phyloP scores from a whole-genome alignment of 495 filamentous ascomycete species.

The Xylaria scruposa region DNA sequence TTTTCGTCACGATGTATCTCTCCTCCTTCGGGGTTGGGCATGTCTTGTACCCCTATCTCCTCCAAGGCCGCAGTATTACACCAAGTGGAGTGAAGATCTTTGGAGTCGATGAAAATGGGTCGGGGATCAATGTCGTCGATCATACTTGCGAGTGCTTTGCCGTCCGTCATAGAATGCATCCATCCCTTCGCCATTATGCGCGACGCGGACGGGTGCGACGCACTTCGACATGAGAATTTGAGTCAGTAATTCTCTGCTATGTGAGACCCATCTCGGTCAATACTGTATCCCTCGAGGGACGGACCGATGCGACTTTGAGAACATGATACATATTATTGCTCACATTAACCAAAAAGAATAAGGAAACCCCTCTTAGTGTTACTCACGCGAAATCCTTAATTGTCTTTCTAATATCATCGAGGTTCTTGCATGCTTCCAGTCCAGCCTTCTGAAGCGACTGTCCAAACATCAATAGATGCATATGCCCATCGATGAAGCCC shows the following conservation, averaged over 20 bases:
- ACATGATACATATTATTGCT: neutral
- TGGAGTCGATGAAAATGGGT: conserved; percentile 66
- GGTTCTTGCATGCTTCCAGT: conserved; percentile 59
- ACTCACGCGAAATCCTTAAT: conserved; percentile 58
- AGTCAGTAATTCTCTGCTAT: conserved; percentile 4
- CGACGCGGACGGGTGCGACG: conserved; percentile 52
- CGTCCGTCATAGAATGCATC: conserved; percentile 65
- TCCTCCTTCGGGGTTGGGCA: conserved; percentile 62
- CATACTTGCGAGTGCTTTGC: conserved; percentile 58
- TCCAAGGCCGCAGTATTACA: conserved; percentile 61
- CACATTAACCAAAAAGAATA: neutral
- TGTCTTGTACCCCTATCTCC: conserved; percentile 57
- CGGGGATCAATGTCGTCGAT: conserved; percentile 64
- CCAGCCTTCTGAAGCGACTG: conserved; percentile 64
- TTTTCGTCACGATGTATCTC: conserved; percentile 60
- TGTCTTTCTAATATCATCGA: conserved; percentile 58
- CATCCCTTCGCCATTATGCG: conserved; percentile 65
- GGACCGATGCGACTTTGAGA: neutral
- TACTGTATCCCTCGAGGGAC: neutral
- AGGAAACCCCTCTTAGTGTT: neutral
- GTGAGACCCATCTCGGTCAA: neutral
- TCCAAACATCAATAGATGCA: conserved; percentile 67
- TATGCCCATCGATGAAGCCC: conserved; percentile 70
- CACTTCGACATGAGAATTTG: conserved; percentile 16
- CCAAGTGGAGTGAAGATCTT: conserved; percentile 70